Evolutionary conservation across 75 land plant genomes (phyloP), one percentile per base, ranked within the genome.

Genomic region (Cupressus sempervirens): DNA sequence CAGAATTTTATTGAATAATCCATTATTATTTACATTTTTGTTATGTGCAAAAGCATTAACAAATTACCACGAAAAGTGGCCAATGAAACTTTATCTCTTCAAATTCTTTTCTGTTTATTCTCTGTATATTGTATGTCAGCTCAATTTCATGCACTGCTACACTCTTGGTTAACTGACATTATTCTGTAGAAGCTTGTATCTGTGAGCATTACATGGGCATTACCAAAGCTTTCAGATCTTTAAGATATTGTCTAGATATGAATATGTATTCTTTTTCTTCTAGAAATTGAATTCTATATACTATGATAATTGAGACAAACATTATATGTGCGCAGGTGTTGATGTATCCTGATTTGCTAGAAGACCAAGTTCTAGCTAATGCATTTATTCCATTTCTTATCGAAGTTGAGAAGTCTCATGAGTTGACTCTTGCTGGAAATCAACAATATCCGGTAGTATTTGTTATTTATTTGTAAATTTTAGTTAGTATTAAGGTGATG

Each of bases 401-500:
- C 58, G 91, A 93, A 80, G 89, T 98, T 56, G 97, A 94, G 82
- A 84, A 88, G 26, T 88, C 85, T 23, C 94, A 94, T 85, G 99
- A 98, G 86, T 83, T 98, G 52, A 82, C 90, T 70, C 91, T 98
- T 74, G 90, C 88, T 50, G 87, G 90, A 50, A 85, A 92, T 53
- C 96, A 94, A 80, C 94, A 88, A 20, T 98, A 93, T 92, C 96
- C 98, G 88, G 99, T 97, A 95, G 34, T 67, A 70, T 80, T 87
- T 75, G 43, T 29, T 11, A 12, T 75, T 73, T 50, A 76, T 29
- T 86, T 29, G 26, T 50, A 30, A 30, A 84, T 23, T 3, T 85
- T 43, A 30, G 29, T 43, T 70, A 35, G 46, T 34, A 72, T 23
- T 84, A 20, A 32, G 43, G 41, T 32, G 45, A 36, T 9, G 7